phyloP scores from a whole-genome alignment of 352 stramenopile genomes.

The Globisporangium yorkense region DNA sequence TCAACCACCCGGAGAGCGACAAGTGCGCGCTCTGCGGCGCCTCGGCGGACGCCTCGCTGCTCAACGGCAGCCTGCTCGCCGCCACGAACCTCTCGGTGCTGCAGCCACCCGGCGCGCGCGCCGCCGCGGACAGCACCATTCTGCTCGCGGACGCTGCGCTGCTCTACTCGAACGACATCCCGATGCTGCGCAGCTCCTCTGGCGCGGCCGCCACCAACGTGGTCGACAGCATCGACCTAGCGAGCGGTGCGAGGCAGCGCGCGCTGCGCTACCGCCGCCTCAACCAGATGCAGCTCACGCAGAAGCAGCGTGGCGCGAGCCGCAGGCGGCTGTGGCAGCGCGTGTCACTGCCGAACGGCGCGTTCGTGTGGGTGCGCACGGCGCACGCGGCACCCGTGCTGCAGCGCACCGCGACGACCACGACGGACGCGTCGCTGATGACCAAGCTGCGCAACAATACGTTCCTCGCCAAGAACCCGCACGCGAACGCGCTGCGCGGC shows the following conservation, averaged over 20 bases:
- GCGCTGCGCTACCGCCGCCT: constrained; percentile 52
- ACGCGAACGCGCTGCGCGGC: constrained; percentile 29
- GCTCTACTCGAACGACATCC: constrained; percentile 17
- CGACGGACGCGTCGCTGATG: constrained; percentile 36
- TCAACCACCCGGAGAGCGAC: constrained; percentile 66
- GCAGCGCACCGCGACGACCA: constrained; percentile 7
- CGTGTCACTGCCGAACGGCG: constrained; percentile 42
- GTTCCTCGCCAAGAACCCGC: constrained; percentile 48
- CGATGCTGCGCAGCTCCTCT: constrained; percentile 16
- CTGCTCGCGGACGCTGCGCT: constrained; percentile 12
- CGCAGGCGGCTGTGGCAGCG: constrained; percentile 56
- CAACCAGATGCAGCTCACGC: constrained; percentile 64
- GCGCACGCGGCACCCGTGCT: constrained; percentile 23
- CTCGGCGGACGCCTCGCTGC: constrained; percentile 44
- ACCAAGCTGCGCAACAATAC: constrained; percentile 53
- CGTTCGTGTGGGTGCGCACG: constrained; percentile 62
- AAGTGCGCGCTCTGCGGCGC: constrained; percentile 60
- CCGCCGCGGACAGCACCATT: constrained; percentile 9
- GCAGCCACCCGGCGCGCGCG: constrained; percentile 3
- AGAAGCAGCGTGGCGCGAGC: constrained; percentile 53
- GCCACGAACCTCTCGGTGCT: constrained; percentile 23
- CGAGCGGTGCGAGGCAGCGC: constrained; percentile 38
- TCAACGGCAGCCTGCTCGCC: constrained; percentile 30
- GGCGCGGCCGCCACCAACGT: constrained; percentile 1
- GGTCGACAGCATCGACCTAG: constrained; percentile 22